A percentile compares a stretch with the other conserved stretches of the same genome.
These are phyloP conservation scores for Golubevia pallescens DNA, from an alignment of 1,284 basidiomycete species.

Conservation along the genomic window DNA sequence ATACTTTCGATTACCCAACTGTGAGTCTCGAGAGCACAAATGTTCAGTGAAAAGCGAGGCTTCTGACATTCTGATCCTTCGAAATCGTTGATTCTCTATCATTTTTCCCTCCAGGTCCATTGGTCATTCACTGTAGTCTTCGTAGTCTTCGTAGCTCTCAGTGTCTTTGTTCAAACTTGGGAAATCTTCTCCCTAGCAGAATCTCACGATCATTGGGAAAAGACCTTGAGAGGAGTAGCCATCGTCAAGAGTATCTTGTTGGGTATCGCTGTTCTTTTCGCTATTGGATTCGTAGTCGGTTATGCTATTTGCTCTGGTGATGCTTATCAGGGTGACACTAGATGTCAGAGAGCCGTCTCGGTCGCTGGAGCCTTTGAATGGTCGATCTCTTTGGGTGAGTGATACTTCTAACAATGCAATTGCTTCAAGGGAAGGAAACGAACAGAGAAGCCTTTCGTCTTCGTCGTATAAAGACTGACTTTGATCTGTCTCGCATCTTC, in stretches of 20 bases:
- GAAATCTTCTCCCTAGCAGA: conserved; percentile 44
- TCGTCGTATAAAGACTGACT: no score
- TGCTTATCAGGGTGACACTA: conserved; percentile 22
- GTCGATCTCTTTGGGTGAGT: not conserved
- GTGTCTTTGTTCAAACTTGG: conserved; percentile 42
- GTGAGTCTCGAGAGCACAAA: conserved; percentile 1
- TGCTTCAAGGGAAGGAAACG: no score
- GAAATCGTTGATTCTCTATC: no score
- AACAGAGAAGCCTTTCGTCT: conserved; percentile 39
- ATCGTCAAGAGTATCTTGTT: conserved; percentile 37
- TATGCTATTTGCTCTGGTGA: conserved; percentile 42
- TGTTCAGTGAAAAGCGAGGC: no score
- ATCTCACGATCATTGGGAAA: conserved; percentile 21
- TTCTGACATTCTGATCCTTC: no score
- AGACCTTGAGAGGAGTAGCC: conserved; percentile 29
- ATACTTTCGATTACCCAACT: conserved; percentile 31
- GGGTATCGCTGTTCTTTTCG: conserved; percentile 25
- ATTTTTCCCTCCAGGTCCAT: conserved; percentile 16
- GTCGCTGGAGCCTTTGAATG: conserved; percentile 28
- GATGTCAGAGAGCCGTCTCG: conserved; percentile 34
- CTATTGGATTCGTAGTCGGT: conserved; percentile 29
- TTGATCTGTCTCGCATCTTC: no score
- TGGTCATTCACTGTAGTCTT: conserved; percentile 52
- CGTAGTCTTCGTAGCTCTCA: conserved; percentile 40
- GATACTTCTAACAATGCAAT: no score